Evolutionary conservation across 2,329 filamentous ascomycete species (phyloP), one percentile per base, ranked within the genome.

Genomic region (Chaetomium olivaceum): DNA sequence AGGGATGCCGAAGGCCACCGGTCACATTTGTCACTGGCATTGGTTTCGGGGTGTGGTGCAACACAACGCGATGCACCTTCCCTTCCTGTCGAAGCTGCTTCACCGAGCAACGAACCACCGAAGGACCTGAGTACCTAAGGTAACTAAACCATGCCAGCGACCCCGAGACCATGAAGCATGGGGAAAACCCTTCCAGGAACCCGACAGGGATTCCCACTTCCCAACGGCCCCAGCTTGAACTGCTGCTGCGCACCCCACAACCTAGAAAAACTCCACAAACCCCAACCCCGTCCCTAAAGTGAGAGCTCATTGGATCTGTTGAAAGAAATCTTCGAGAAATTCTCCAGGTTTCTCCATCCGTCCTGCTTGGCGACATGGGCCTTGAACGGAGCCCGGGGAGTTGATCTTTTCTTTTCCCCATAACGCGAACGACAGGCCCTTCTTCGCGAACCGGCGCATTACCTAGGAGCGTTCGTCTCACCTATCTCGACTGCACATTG

Each of bases 1-100:
- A 19, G 6, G 19, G 29, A 4, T n/a, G 29, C 29, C 52, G n/a
- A 29, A 9, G 25, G 25, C 39, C 39, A 43, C 16, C 39, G 39
- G 39, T 19, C 39, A 43, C 39, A 43, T 43, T 43, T 29, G 27
- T 6, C 3, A 29, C 27, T 43, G 5, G 36, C 27, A 27, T 31
- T 29, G 33, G 12, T 23, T 5, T 58, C 14, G 21, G 5, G 9
- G 27, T 19, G 31, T 27, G 12, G 23, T 19, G 56, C 21, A 58
- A 43, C 56, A 21, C 31, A 51, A n/a, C 21, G 27, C 8, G 21
- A 56, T 50, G 43, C 61, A 63, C 65, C 65, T 67, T 67, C 65
- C 65, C 46, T 61, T 67, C 52, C 48, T 58, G 65, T 67, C 61
- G 21, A 36, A 19, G 51, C 21, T 46, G 29, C 16, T 19, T 36